Percentiles rank a stretch among this genome's conserved stretches.
Conservation (phyloP, 805 yeast genomes). For the Candida railenensis region DNA sequence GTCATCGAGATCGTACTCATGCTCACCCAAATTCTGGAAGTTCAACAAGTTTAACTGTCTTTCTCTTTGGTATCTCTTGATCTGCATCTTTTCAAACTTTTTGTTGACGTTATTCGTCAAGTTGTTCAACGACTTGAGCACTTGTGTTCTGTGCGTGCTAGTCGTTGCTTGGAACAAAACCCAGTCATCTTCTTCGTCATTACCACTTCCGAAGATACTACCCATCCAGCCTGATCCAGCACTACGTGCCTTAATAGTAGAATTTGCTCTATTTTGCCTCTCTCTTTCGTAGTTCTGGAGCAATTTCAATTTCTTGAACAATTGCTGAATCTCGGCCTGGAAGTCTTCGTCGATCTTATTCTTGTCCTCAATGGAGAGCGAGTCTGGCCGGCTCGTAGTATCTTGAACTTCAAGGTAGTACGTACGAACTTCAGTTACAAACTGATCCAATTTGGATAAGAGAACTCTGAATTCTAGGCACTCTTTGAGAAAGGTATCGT, state of each 20-base stretch:
- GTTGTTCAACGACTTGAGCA: conserved; percentile 48
- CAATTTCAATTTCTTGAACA: conserved; percentile 49
- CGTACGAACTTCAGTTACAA: conserved; percentile 25
- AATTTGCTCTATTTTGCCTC: conserved; percentile 27
- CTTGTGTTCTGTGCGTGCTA: conserved; percentile 45
- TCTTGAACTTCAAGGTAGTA: conserved; percentile 21
- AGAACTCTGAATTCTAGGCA: conserved; percentile 32
- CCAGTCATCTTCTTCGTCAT: conserved; percentile 33
- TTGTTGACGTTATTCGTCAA: conserved; percentile 42
- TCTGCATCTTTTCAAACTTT: conserved; percentile 48
- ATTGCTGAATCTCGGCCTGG: conserved; percentile 49
- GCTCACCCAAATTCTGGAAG: conserved; percentile 42
- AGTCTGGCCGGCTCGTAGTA: conserved; percentile 2
- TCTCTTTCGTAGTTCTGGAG: conserved; percentile 52
- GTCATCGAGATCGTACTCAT: conserved; percentile 18
- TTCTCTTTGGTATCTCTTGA: conserved; percentile 45
- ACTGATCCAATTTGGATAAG: conserved; percentile 29
- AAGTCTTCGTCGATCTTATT: conserved; percentile 57
- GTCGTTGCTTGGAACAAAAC: conserved; percentile 36
- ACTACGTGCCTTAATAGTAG: background rate
- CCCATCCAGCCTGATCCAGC: background rate
- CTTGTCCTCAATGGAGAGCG: conserved; percentile 46
- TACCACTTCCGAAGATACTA: conserved; percentile 18
- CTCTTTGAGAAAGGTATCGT: conserved; percentile 44
- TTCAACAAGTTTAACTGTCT: conserved; percentile 30